phyloP scores from a whole-genome alignment of 768 basidiomycete genomes.

The Boletus subparvulus region DNA sequence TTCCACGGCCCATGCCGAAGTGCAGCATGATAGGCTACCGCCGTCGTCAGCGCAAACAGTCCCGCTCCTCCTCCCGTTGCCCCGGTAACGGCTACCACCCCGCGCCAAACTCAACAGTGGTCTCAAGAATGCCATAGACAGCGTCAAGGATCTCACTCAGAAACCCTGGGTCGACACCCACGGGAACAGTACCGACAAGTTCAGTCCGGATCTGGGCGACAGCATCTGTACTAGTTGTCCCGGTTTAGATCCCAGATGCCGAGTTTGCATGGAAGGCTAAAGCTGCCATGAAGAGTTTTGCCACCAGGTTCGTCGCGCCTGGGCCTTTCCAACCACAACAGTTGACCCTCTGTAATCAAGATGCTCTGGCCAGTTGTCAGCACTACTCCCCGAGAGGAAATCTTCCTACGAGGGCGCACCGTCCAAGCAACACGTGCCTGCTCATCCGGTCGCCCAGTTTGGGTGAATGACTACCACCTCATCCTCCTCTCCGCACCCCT shows the following conservation, averaged over 20 bases:
- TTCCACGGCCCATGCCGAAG: constrained; percentile 36
- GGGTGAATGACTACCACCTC: no score
- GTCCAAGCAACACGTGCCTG: constrained; percentile 11
- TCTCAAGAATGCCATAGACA: constrained; percentile 77
- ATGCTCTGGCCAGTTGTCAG: no score
- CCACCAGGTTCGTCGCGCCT: constrained; percentile 56
- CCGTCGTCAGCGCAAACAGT: constrained; percentile 51
- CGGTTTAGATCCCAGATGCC: constrained; percentile 81
- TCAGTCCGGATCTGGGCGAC: constrained; percentile 52
- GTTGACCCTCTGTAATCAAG: constrained; percentile 8
- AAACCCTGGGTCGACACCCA: constrained; percentile 67
- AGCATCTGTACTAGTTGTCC: constrained; percentile 49
- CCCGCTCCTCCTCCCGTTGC: constrained; percentile 49
- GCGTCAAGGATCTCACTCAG: constrained; percentile 53
- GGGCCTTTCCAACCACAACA: constrained; percentile 8
- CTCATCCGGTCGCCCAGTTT: constrained; percentile 14
- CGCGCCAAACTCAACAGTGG: constrained; percentile 73
- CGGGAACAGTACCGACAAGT: constrained; percentile 66
- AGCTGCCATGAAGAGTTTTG: constrained; percentile 84
- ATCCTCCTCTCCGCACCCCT: constrained; percentile 42
- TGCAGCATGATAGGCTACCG: constrained; percentile 24
- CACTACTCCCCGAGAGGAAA: no score
- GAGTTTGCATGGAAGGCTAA: constrained; percentile 51
- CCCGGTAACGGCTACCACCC: constrained; percentile 38
- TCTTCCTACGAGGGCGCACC: no score